Evolutionary conservation across 352 stramenopile genomes (phyloP), one percentile per base, ranked within the genome.

Genomic region (Globisporangium yorkense): DNA sequence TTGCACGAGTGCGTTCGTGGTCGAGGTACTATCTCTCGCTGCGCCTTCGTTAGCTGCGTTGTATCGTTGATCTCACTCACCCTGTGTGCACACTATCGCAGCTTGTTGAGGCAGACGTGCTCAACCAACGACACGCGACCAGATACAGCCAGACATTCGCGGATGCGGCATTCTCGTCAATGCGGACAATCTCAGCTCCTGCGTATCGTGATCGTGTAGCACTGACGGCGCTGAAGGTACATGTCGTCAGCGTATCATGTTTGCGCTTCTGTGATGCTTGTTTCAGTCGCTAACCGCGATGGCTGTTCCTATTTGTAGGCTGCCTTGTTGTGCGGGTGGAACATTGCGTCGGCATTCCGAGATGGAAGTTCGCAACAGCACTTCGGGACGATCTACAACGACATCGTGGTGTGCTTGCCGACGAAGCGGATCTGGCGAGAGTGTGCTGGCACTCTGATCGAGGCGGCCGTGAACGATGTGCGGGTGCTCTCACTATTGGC

Each of bases 341-440:
- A 69, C 53, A 65, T 89, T 55, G 70, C 58, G 3, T 39, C 53
- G 6, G 61, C 77, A 31, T 77, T 88, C 58, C 55, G 66, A 35
- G 73, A 77, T 47, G 45, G 56, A 59, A 24, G 40, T 43, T 41
- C 74, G 45, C 60, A 56, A 31, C 51, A 59, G 31, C 45, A 69
- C 13, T 81, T 79, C 51, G 64, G 65, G 1, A 41, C 61, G 33
- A 66, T 89, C 29, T 65, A 78, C 49, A 73, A 64, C 16, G 68
- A 89, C 12, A 66, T 91, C 5, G 56, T 85, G 18, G 47, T 52
- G 33, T 75, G 77, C 21, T 74, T 91, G 31, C 54, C 73, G 29
- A 62, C 56, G 48, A 56, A 62, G 57, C 51, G 39, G 3, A 58
- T 89, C 7, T 88, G 80, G 80, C 73, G 60, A 39, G 54, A 74